These are phyloP conservation scores for Clitopilus passeckerianus DNA, from an alignment of 768 basidiomycete species.

Conservation along the genomic window DNA sequence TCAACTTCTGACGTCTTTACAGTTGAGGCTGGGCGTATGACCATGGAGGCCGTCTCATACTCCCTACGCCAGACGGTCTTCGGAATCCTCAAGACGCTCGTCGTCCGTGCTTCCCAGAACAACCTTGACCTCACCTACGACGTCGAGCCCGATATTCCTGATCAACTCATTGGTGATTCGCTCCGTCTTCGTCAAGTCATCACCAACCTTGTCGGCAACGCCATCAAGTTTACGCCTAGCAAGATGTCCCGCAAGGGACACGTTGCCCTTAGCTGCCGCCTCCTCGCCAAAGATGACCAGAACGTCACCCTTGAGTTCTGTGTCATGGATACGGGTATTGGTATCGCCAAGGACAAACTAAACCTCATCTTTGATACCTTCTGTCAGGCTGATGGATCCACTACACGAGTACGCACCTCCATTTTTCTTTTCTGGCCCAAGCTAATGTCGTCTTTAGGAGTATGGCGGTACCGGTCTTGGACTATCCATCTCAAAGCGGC, in stretches of 20 bases:
- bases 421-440: slow-evolving; percentile 5
- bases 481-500: slow-evolving; percentile 93
- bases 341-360: slow-evolving; percentile 97
- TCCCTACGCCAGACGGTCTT: slow-evolving; percentile 96
- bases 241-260: slow-evolving; percentile 78
- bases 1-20: slow-evolving; percentile 13
- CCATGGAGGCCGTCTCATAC: slow-evolving; percentile 98
- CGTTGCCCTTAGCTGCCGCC: slow-evolving; percentile 83
- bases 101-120: slow-evolving; percentile 95
- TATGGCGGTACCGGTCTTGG: slow-evolving; percentile 97
- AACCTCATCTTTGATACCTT: slow-evolving; percentile 99
- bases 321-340: slow-evolving; percentile 96
- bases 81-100: slow-evolving; percentile 95
- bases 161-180: slow-evolving; percentile 95
- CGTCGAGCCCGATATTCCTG: slow-evolving; percentile 92
- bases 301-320: slow-evolving; percentile 94
- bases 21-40: slow-evolving; percentile 99
- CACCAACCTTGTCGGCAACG: slow-evolving; percentile 92
- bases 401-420: slow-evolving; percentile 67
- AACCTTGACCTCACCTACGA: slow-evolving; percentile 95
- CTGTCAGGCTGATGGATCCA: slow-evolving; percentile 97
- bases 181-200: slow-evolving; percentile 92
- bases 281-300: slow-evolving; percentile 74
- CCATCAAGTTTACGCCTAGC: slow-evolving; percentile 93
- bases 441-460: slow-evolving; percentile 47